Base-by-base conservation (phyloP, 176 grass and related monocot genomes). In the Luzula sylvatica region DNA sequence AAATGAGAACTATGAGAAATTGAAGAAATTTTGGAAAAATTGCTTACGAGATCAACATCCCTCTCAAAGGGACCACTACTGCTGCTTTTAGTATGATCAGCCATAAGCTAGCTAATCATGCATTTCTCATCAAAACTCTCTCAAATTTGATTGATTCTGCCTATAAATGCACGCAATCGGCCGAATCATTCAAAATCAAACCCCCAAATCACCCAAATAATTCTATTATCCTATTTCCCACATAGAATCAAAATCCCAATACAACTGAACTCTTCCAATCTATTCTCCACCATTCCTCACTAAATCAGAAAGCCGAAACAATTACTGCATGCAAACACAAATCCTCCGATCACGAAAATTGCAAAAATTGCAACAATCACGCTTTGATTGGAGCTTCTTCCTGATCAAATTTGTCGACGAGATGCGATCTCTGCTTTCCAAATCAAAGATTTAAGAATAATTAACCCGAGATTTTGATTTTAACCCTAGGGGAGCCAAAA, bases 31-130 rank as follows among this genome's bases (percentile, higher is more conserved):
- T n/a, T n/a, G n/a, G 26, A 47, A 57, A 35, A 58, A 29, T 43
- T 7, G 46, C 8, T 40, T 88, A 90, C 86, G 79, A 80, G 80
- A 35, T 83, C 76, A 3, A 72, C 51, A 66, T 77, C 72, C 75
- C 72, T 90, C 38, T 74, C 80, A 70, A 90, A 60, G 48, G 75
- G 75, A 73, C 49, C 57, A 5, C 45, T n/a, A n/a, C n/a, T n/a
- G n/a, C n/a, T n/a, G n/a, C n/a, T 90, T 70, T 76, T 89, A 45
- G 61, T 44, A 78, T 26, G 51, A 65, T 83, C 79, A 65, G 79
- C 86, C 86, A 89, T 89, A 53, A 45, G 69, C 17, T 46, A n/a
- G 52, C 30, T 46, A 40, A 35, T 19, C 72, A 53, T 69, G 42
- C 41, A 63, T 62, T 53, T 42, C 21, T 27, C 16, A 75, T 47